phyloP scores from a whole-genome alignment of 352 stramenopile genomes.

The Phytophthora cajani region DNA sequence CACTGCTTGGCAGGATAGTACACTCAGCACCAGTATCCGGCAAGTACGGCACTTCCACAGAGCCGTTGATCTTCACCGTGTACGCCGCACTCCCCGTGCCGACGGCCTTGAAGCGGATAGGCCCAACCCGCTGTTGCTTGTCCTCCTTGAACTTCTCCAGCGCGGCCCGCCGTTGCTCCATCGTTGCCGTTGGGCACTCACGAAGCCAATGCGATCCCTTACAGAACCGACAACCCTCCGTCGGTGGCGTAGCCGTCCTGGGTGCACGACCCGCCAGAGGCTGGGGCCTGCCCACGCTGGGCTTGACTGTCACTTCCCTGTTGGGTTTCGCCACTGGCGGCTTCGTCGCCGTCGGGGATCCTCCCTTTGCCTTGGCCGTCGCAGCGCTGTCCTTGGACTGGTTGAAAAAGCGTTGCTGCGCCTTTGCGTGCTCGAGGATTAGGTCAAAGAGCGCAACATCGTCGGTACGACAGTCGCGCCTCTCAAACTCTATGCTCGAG shows the following conservation, averaged over 20 bases:
- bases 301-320: background rate
- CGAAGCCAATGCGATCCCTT: slow-evolving; percentile 9
- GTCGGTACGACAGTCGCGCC: too few species aligned
- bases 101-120: slow-evolving; percentile 8
- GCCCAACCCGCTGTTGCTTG: background rate
- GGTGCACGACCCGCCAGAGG: background rate
- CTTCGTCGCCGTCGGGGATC: background rate
- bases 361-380: background rate
- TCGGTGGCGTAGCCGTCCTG: background rate
- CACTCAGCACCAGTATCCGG: slow-evolving; percentile 10
- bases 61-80: slow-evolving; percentile 2
- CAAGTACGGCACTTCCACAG: background rate
- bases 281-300: background rate
- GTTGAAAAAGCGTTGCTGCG: slow-evolving; percentile 8
- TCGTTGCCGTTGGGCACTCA: slow-evolving; percentile 11
- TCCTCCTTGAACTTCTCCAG: background rate
- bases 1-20: slow-evolving; percentile 2
- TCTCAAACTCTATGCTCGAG: slow-evolving; percentile 16
- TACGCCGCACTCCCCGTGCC: background rate
- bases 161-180: background rate
- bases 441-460: too few species aligned
- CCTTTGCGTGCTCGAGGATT: slow-evolving; percentile 16
- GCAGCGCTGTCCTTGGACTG: slow-evolving; percentile 5
- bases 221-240: slow-evolving; percentile 9
- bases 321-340: background rate